Base-by-base conservation (phyloP, 352 stramenopile species). In the Pythium myriotylum region DNA sequence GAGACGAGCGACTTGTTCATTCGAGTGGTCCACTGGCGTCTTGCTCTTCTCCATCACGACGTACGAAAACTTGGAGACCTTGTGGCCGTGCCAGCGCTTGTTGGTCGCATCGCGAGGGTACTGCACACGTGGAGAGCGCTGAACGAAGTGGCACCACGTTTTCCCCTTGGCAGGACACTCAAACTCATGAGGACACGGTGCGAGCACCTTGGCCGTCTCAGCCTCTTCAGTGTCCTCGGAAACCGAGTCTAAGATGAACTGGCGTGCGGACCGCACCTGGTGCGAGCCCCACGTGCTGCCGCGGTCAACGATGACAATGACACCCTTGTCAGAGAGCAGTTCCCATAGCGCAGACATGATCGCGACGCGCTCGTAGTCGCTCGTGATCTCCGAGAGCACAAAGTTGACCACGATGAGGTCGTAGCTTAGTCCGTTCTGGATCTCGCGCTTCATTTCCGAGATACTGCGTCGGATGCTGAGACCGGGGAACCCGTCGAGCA, bases 31-130 rank as follows among this genome's bases (percentile, higher is more conserved):
- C 8, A 52, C 48, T 24, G 59, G 59, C 33, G 54, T 54, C 4
- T 68, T 59, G 39, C 73, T 84, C 68, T 93, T 95, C 63, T 95
- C 78, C 57, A 95, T 73, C 27, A 89, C 76, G 51, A 91, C 71
- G 57, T 95, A 95, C 39, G 84, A 93, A 49, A 95, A 93, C 72
- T 95, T 95, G 72, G 84, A 86, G 24, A 85, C 84, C 55, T 91
- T 88, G 59, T 95, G 84, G 29, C 84, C 84, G 46, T 91, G 76
- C 84, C 84, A 95, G 59, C 86, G 80, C 81, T 92, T 91, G 1
- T 81, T 73, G 14, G 82, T 92, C 22, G 77, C 73, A 39, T 91
- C 82, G 16, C 84, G 84, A 35, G 86, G 86, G n/a, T 71, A 80
- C 40, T 86, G 73, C 22, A 95, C 84, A 47, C 79, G 70, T 2